These are phyloP conservation scores for Lizanozyma gosingica DNA, from an alignment of 1,139 yeast species.

Conservation along the genomic window DNA sequence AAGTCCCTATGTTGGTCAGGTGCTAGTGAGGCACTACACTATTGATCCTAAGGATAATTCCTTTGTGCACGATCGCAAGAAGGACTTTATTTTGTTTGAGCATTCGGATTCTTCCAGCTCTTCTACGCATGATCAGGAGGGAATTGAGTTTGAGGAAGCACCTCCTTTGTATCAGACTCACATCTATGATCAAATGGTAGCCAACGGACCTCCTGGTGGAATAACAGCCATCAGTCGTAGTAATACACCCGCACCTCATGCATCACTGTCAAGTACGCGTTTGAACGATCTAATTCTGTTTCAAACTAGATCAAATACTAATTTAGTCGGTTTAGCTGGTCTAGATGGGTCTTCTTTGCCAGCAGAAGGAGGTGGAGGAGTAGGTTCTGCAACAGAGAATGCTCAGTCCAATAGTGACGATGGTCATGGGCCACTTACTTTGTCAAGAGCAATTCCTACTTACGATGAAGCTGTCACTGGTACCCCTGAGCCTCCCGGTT, in stretches of 20 bases:
- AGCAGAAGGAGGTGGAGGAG: no score
- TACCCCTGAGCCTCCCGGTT: not conserved
- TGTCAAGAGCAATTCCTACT: no score
- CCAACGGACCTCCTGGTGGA: not conserved
- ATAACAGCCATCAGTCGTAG: not conserved
- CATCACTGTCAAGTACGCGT: not conserved
- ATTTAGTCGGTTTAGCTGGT: no score
- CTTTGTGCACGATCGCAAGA: not conserved
- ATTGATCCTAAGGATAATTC: not conserved
- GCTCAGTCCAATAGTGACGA: no score
- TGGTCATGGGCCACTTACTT: no score
- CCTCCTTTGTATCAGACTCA: not conserved
- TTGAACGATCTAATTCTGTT: not conserved
- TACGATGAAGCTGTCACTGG: not conserved
- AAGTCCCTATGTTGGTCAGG: conserved; percentile 36
- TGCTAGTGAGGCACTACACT: not conserved
- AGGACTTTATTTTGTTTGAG: not conserved
- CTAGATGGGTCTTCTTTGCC: no score
- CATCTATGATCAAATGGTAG: not conserved
- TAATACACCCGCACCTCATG: not conserved
- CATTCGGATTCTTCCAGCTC: not conserved
- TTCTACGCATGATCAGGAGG: not conserved
- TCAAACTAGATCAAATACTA: not conserved
- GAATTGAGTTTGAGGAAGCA: not conserved
- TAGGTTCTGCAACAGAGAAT: no score